These are phyloP conservation scores for Linum trigynum DNA, from an alignment of 345 rosid genomes.

Conservation along the genomic window DNA sequence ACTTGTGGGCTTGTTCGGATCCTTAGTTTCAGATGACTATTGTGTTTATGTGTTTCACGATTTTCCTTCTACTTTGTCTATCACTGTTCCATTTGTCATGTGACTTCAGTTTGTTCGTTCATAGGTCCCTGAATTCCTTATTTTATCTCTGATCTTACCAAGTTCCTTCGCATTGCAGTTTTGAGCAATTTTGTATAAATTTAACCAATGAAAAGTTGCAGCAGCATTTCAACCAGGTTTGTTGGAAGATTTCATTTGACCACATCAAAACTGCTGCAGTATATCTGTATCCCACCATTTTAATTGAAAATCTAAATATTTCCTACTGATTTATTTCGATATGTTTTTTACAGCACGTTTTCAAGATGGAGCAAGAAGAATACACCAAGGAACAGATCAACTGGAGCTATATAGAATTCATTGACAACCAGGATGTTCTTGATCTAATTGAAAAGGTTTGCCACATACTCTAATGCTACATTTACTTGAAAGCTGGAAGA, in stretches of 20 bases:
- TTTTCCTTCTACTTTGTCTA: not conserved
- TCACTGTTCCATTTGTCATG: not conserved
- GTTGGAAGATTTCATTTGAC: not conserved
- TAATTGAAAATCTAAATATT: not conserved
- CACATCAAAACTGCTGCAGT: not conserved
- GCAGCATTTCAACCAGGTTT: constrained; percentile 10
- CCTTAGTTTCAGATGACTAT: not conserved
- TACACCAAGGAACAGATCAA: constrained; percentile 8
- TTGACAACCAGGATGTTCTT: constrained; percentile 8
- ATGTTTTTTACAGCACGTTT: constrained; percentile 5
- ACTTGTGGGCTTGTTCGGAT: not conserved
- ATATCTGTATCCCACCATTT: not conserved
- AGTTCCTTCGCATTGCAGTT: not conserved
- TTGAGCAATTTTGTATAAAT: constrained; percentile 12
- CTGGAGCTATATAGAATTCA: constrained; percentile 11
- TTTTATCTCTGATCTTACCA: not conserved
- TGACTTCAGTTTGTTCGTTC: not conserved
- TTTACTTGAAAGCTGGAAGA: not conserved
- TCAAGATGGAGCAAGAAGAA: constrained; percentile 13
- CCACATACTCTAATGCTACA: not conserved
- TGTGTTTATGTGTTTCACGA: not conserved
- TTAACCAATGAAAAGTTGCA: constrained; percentile 10
- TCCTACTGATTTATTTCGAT: not conserved
- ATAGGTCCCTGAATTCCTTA: not conserved
- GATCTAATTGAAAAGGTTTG: constrained; percentile 10